A percentile compares a stretch with the other conserved stretches of the same genome.
phyloP scores from a whole-genome alignment of 768 basidiomycete genomes.

The Flagelloscypha sp. region DNA sequence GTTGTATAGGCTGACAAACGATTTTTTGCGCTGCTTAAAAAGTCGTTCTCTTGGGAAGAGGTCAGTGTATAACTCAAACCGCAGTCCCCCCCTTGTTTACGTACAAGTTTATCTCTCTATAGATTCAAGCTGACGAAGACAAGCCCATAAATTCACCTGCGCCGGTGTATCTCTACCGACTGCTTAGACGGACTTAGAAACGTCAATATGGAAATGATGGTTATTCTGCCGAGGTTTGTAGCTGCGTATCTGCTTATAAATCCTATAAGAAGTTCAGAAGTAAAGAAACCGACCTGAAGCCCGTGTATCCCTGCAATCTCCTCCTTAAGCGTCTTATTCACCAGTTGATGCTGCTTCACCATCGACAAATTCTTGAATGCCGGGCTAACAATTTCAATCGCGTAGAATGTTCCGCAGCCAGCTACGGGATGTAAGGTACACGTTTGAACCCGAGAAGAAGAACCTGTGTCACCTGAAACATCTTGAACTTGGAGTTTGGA shows the following conservation, averaged over 20 bases:
- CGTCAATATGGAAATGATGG: too few relatives aligned
- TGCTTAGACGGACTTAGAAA: too few relatives aligned
- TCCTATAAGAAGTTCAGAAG: not conserved
- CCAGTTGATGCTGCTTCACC: conserved; percentile 90
- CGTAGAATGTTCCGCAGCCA: conserved; percentile 96
- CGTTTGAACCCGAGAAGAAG: not conserved
- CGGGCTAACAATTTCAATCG: conserved; percentile 80
- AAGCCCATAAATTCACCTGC: too few relatives aligned
- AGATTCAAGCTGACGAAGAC: too few relatives aligned
- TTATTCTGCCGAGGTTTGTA: conserved; percentile 31
- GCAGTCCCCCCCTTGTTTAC: not conserved
- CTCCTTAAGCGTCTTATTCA: conserved; percentile 76
- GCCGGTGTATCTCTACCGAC: too few relatives aligned
- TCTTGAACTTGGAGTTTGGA: conserved; percentile 82
- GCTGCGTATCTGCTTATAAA: conserved; percentile 18
- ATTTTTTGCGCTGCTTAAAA: conserved; percentile 75
- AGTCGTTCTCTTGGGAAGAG: conserved; percentile 66
- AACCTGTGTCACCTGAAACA: conserved; percentile 68
- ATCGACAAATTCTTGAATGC: conserved; percentile 79
- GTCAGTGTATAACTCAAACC: too few relatives aligned
- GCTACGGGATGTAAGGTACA: conserved; percentile 36
- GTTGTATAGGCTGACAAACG: conserved; percentile 69
- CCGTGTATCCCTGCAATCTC: conserved; percentile 93
- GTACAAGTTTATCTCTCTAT: too few relatives aligned
- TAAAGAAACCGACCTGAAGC: conserved; percentile 60